Base-by-base conservation (phyloP, 1,284 basidiomycete genomes). In the Boletellus deceptivus region DNA sequence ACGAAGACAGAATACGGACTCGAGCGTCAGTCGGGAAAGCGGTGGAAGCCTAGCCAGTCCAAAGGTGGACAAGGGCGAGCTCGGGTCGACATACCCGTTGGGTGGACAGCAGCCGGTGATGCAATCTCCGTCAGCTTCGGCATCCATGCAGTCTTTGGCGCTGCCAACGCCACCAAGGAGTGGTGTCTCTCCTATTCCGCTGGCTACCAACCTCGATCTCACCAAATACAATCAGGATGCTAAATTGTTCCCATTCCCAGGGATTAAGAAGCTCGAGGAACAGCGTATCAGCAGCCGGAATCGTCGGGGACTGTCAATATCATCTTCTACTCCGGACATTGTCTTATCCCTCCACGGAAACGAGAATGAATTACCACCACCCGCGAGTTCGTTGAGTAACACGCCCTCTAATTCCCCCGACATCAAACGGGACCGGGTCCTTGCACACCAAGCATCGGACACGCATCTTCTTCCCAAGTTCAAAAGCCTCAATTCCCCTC, bases 181-280 rank as follows among this genome's bases (percentile, higher is more conserved):
- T 36, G 78, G 79, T 44, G 73, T 79, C 29, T 89, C 88, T 8
- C 85, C 87, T 16, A 80, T 90, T 42, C 87, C 89, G 24, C 77
- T 80, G 18, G 77, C 80, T 16, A 83, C 84, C 17, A 76, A 81
- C 17, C 77, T 77, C 34, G 83, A 84, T 60, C 70, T 77, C 58
- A 54, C 74, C 56, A 70, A 81, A 62, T 91, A 92, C 66, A 78
- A 79, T 49, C 58, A 52, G 48, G 84, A 89, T 60, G 77, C 86
- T 27, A 95, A 95, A 66, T 75, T 95, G 18, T 90, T 89, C 66
- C 92, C 92, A 0, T 95, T 95, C 76, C 91, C 92, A 6, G 91
- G 89, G 29, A 86, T 93, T 61, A 78, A 82, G 56, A 80, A 79
- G 57, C 75, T 92, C 31, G 86, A 91, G 65, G 85, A 88, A 62